phyloP scores from a whole-genome alignment of 1,139 yeast species.

The Yamadazyma buinensis region DNA sequence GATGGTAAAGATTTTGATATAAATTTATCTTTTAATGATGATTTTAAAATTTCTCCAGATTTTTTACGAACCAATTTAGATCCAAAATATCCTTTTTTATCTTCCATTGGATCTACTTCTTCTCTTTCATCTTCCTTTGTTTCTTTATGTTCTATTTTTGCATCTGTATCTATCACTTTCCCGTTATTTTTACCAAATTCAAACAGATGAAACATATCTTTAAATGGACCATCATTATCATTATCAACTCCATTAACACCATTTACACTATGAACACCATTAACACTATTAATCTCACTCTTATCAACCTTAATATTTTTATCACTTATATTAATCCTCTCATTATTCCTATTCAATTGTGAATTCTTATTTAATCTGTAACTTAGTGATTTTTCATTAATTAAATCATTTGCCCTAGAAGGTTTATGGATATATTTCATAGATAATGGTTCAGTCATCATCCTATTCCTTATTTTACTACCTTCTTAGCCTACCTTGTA shows the following conservation, averaged over 20 bases:
- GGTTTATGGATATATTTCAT: constrained; percentile 43
- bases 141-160: no score
- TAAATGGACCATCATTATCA: neutral
- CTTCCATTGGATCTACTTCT: constrained; percentile 3
- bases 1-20: constrained; percentile 63
- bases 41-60: constrained; percentile 76
- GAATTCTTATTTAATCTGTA: constrained; percentile 5
- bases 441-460: constrained; percentile 25
- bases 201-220: neutral
- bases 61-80: constrained; percentile 57
- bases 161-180: no score
- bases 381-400: constrained; percentile 5
- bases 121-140: neutral
- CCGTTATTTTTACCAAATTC: no score
- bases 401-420: constrained; percentile 22
- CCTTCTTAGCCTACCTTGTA: no score
- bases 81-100: constrained; percentile 3
- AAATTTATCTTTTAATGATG: constrained; percentile 53
- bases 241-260: neutral
- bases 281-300: neutral
- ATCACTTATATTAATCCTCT: neutral
- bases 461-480: no score
- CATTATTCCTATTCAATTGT: constrained; percentile 3
- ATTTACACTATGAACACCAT: neutral
- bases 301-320: neutral